Conservation (phyloP, 768 basidiomycete genomes). For the Cytidiella melzeri region DNA sequence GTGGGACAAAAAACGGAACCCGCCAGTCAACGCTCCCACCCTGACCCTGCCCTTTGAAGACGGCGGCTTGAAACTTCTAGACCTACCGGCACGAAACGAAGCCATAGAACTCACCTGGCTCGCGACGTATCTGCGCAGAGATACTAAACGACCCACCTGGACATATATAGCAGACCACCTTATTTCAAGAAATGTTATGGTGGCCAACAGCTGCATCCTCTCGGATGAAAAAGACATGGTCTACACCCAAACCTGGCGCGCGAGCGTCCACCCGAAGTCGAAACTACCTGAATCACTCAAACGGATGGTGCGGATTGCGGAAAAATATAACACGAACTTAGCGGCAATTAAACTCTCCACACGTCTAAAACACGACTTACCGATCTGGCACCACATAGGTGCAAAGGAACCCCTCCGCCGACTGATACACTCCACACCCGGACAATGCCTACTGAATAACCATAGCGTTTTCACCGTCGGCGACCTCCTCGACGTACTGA, state of each 20-base stretch:
- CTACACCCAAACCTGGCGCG: constrained; percentile 3
- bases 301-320: neutral
- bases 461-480: neutral
- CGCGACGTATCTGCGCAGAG: neutral
- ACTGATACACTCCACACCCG: neutral
- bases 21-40: neutral
- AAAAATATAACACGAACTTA: constrained; percentile 3
- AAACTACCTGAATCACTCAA: neutral
- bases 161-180: neutral
- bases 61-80: constrained; percentile 3
- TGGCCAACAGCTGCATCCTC: neutral
- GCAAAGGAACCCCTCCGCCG: neutral
- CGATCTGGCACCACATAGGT: constrained; percentile 6
- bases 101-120: constrained; percentile 7
- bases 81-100: constrained; percentile 1
- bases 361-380: neutral
- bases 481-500: neutral
- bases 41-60: constrained; percentile 1
- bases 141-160: neutral
- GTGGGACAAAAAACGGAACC: neutral
- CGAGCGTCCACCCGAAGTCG: no score
- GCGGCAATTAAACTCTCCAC: neutral
- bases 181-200: neutral
- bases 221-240: neutral
- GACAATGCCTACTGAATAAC: constrained; percentile 1